These are phyloP conservation scores for Citrullus colocynthis DNA, from an alignment of 306 rosid species.

Conservation along the genomic window DNA sequence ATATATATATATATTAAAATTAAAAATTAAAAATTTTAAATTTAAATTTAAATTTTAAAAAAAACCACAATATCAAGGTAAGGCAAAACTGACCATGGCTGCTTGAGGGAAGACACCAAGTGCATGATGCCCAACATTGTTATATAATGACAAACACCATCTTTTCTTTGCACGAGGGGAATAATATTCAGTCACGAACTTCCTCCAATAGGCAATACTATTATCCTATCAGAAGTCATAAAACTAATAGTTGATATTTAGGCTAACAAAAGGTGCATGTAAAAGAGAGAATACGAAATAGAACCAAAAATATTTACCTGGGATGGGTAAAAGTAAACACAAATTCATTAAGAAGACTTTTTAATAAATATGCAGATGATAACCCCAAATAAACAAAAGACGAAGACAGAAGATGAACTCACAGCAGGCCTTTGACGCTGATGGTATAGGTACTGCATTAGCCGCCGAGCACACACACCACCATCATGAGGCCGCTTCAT, in stretches of 20 bases:
- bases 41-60: too few relatives aligned
- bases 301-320: not conserved
- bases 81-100: constrained; percentile 21
- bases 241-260: not conserved
- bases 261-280: not conserved
- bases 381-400: not conserved
- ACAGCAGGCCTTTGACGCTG: constrained; percentile 28
- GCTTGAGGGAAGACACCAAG: constrained; percentile 13
- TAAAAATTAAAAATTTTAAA: too few relatives aligned
- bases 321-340: not conserved
- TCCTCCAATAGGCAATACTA: constrained; percentile 29
- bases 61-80: not conserved
- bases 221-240: constrained; percentile 17
- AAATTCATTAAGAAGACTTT: not conserved
- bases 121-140: constrained; percentile 18
- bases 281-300: not conserved
- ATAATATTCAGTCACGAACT: constrained; percentile 29
- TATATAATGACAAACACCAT: constrained; percentile 30
- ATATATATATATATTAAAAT: too few relatives aligned
- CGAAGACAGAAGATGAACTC: not conserved
- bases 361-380: not conserved
- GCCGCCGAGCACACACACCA: constrained; percentile 23
- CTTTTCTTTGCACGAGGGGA: constrained; percentile 30
- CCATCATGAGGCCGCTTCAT: constrained; percentile 6
- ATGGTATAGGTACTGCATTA: constrained; percentile 31